phyloP scores from a whole-genome alignment of 2,329 filamentous ascomycete genomes.

The Pleoardoris graminearum region DNA sequence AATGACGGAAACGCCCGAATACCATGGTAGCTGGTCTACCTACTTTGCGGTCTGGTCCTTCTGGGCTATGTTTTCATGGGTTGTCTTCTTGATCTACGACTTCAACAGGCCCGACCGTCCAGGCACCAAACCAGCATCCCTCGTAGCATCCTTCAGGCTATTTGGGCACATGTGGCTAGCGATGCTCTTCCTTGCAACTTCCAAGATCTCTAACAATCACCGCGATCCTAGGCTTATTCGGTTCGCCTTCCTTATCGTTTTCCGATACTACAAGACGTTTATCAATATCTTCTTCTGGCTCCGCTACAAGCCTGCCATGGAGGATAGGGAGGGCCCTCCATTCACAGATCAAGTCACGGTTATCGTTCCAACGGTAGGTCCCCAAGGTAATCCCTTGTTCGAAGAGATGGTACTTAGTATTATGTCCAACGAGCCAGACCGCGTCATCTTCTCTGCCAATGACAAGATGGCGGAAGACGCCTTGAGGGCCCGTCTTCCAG shows the following conservation, averaged over 20 bases:
- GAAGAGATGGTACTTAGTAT: conserved; percentile 17
- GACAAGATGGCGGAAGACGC: neutral
- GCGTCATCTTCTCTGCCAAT: conserved; percentile 25
- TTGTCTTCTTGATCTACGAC: conserved; percentile 1
- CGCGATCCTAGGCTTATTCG: conserved; percentile 14
- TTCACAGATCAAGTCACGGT: conserved; percentile 19
- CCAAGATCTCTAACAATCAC: conserved; percentile 1
- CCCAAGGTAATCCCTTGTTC: conserved; percentile 9
- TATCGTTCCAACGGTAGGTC: conserved; percentile 26
- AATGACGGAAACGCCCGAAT: neutral
- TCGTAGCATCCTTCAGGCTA: conserved; percentile 9
- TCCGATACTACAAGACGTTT: conserved; percentile 26
- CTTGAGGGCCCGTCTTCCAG: conserved; percentile 8
- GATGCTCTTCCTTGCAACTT: conserved; percentile 6
- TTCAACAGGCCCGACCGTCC: too few relatives aligned
- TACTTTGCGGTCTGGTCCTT: neutral
- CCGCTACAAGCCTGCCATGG: conserved; percentile 15
- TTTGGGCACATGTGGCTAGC: conserved; percentile 17
- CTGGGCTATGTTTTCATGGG: neutral
- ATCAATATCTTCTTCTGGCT: conserved; percentile 23
- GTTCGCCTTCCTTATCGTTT: conserved; percentile 18
- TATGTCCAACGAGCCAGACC: conserved; percentile 17
- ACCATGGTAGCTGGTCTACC: neutral
- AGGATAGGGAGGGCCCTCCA: neutral
- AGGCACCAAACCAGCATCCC: neutral